A percentile compares a stretch with the other conserved stretches of the same genome.
Conservation (phyloP, 345 rosid species). For the Anacardium occidentale region DNA sequence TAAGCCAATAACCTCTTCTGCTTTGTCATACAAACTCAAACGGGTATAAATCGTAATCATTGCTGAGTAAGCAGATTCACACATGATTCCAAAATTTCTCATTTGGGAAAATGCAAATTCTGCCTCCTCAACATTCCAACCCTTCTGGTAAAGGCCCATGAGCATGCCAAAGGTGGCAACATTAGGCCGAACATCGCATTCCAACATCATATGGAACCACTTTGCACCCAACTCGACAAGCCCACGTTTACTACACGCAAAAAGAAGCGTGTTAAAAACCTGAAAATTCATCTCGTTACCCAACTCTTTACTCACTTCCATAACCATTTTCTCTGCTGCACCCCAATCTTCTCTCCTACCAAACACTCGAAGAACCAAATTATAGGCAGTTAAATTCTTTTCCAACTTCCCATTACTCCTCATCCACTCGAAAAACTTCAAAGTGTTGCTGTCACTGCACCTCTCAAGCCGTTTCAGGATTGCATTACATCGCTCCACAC, state of each 20-base stretch:
- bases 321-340: conserved; percentile 53
- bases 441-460: conserved; percentile 49
- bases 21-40: conserved; percentile 62
- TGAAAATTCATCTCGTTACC: conserved; percentile 46
- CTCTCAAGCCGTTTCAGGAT: conserved; percentile 71
- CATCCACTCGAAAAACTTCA: conserved; percentile 84
- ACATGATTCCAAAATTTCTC: conserved; percentile 61
- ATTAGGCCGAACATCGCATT: conserved; percentile 60
- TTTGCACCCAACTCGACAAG: conserved; percentile 48
- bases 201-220: conserved; percentile 86
- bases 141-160: conserved; percentile 74
- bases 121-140: conserved; percentile 72
- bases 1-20: conserved; percentile 62
- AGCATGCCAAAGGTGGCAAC: conserved; percentile 88
- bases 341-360: conserved; percentile 77
- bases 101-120: conserved; percentile 63
- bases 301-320: conserved; percentile 33
- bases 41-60: conserved; percentile 89
- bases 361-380: conserved; percentile 69
- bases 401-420: conserved; percentile 56
- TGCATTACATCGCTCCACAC: conserved; percentile 54
- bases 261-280: conserved; percentile 72
- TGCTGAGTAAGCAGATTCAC: conserved; percentile 84
- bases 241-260: conserved; percentile 57
- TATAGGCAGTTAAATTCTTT: conserved; percentile 61